Evolutionary conservation across 75 land plant genomes (phyloP).

Genomic region (Chamaecyparis obtusa): DNA sequence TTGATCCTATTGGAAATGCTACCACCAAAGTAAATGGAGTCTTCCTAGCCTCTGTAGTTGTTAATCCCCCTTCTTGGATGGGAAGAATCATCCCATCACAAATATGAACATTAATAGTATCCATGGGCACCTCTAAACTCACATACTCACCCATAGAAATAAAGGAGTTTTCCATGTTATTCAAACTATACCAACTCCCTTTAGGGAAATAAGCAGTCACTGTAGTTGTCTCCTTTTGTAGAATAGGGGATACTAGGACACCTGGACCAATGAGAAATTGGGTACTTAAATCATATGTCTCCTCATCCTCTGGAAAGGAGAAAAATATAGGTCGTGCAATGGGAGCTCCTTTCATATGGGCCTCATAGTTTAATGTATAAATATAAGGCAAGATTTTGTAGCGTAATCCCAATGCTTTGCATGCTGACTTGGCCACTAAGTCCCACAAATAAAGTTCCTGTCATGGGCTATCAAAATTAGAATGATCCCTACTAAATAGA

Average conservation of each 20-base stretch:
- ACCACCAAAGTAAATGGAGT: slow-evolving; percentile 59
- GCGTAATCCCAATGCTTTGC: slow-evolving; percentile 60
- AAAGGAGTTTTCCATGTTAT: slow-evolving; percentile 33
- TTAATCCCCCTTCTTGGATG: slow-evolving; percentile 62
- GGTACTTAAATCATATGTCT: slow-evolving; percentile 38
- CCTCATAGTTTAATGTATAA: slow-evolving; percentile 65
- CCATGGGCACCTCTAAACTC: slow-evolving; percentile 48
- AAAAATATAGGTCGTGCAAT: slow-evolving; percentile 78
- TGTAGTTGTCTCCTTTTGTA: slow-evolving; percentile 23
- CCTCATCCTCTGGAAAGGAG: slow-evolving; percentile 42
- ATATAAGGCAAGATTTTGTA: slow-evolving; percentile 66
- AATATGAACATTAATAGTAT: slow-evolving; percentile 66
- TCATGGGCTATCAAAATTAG: slow-evolving; percentile 19
- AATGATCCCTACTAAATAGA: slow-evolving; percentile 58
- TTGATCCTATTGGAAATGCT: slow-evolving; percentile 15
- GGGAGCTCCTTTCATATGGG: slow-evolving; percentile 59
- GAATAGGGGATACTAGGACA: slow-evolving; percentile 67
- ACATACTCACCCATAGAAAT: slow-evolving; percentile 23
- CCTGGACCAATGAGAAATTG: slow-evolving; percentile 63
- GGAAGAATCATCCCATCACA: slow-evolving; percentile 52
- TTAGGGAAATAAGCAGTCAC: slow-evolving; percentile 60
- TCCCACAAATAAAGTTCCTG: slow-evolving; percentile 63
- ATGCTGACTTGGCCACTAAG: slow-evolving; percentile 58
- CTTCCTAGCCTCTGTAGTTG: slow-evolving; percentile 47
- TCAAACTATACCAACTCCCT: slow-evolving; percentile 68